Base-by-base conservation (phyloP, 2,329 filamentous ascomycete genomes). In the Harringtonia lauricola region DNA sequence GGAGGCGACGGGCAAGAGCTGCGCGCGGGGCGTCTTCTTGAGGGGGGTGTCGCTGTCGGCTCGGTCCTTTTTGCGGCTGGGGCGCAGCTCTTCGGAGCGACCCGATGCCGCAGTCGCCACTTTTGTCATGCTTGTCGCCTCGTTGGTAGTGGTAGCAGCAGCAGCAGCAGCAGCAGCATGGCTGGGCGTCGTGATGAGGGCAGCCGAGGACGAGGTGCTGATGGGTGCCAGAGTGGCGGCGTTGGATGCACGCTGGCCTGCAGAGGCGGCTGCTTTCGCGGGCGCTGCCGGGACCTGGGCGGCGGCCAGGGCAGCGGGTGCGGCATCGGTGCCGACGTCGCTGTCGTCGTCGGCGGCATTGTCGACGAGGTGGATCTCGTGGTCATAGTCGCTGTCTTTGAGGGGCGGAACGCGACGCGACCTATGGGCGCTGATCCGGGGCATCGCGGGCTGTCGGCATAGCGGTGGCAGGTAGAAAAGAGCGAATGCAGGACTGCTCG, bases 351-450 rank as follows among this genome's bases (percentile, higher is more conserved):
- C 42, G 29, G 48, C 57, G 49, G 55, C 67, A 44, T 68, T 64
- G 59, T 86, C 81, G 51, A 85, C 67, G 31, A 89, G 74, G 51
- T 59, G 64, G 56, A 89, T 88, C 58, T 81, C 79, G 60, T 86
- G 83, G 54, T 83, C 79, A 55, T 81, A 82, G 52, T 82, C 76
- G 57, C 63, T 65, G 50, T 79, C 75, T 58, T 72, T 70, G 45
- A 79, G 65, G 44, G 66, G 64, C 41, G 66, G 57, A 31, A 66
- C 71, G 54, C 77, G 75, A 55, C 76, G 76, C 50, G 71, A 76
- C 51, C 65, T 71, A 52, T 67, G 65, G 48, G 63, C 52, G 42
- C 55, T 61, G 48, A 62, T 56, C 50, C 52, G 61, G 51, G 60
- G 57, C 66, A 69, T 70, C 45, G 57, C 54, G 51, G 31, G 19